Percentiles rank a stretch among this genome's conserved stretches.
Conservation (phyloP, 768 basidiomycete genomes). For the Mycena polygramma region DNA sequence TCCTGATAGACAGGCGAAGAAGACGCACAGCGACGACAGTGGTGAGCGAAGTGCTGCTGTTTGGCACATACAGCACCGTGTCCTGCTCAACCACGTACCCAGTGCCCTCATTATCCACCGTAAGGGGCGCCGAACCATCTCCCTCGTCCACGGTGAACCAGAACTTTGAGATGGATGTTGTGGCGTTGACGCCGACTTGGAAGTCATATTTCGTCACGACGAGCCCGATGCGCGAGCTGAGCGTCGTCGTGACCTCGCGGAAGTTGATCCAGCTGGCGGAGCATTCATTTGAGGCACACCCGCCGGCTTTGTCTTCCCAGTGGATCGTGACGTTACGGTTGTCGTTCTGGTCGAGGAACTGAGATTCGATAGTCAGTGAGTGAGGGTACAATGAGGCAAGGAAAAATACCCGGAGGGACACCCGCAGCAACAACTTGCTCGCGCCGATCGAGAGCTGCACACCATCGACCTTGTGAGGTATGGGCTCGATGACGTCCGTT, state of each 20-base stretch:
- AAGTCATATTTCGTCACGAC: conserved; percentile 59
- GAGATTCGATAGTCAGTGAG: conserved; percentile 20
- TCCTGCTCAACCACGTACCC: conserved; percentile 60
- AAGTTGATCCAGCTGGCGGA: conserved; percentile 46
- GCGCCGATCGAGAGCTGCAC: conserved; percentile 44
- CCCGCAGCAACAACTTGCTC: conserved; percentile 6
- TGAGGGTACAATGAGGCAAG: conserved; percentile 9
- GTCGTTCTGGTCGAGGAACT: conserved; percentile 49
- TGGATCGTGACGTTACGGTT: conserved; percentile 48
- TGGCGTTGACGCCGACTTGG: conserved; percentile 54
- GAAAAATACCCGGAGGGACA: conserved; percentile 22
- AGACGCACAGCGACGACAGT: conserved; percentile 46
- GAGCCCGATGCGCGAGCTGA: conserved; percentile 45
- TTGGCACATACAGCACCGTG: conserved; percentile 57
- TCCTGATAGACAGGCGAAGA: not conserved
- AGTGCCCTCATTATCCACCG: conserved; percentile 57
- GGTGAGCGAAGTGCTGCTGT: conserved; percentile 48
- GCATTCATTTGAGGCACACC: conserved; percentile 18
- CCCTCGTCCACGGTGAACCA: conserved; percentile 64
- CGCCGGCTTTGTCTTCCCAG: conserved; percentile 33
- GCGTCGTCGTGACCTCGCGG: conserved; percentile 55
- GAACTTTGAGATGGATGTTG: conserved; percentile 60
- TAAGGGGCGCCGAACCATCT: conserved; percentile 52
- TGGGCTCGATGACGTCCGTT: conserved; percentile 58
- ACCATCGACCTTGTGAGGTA: conserved; percentile 56